Conservation (phyloP, 139 green algal genomes). For the Micromonas commoda region DNA sequence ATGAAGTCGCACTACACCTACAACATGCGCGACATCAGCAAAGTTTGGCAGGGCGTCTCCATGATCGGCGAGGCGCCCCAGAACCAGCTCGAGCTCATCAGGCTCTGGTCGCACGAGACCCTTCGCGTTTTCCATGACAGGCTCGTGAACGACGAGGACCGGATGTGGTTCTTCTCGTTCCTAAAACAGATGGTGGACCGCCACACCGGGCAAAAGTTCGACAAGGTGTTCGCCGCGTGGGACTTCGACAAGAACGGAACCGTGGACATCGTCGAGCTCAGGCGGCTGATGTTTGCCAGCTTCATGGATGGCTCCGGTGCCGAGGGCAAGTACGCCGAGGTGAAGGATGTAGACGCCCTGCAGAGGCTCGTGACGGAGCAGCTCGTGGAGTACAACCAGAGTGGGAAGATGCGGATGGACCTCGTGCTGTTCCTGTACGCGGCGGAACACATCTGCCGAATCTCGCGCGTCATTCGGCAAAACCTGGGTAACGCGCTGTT, state of each 20-base stretch:
- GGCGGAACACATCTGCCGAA: conserved; percentile 64
- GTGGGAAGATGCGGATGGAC: conserved; percentile 52
- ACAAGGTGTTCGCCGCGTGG: conserved; percentile 29
- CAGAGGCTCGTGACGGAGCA: conserved; percentile 52
- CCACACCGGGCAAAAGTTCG: conserved; percentile 31
- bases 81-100: conserved; percentile 45
- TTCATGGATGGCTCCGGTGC: conserved; percentile 45
- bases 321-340: conserved; percentile 34
- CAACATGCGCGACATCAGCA: conserved; percentile 66
- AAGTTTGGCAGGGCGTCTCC: conserved; percentile 68
- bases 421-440: conserved; percentile 77
- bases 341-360: conserved; percentile 26
- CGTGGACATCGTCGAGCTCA: conserved; percentile 19
- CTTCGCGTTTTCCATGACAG: conserved; percentile 69
- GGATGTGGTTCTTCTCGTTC: conserved; percentile 48
- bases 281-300: conserved; percentile 32
- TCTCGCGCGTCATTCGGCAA: conserved; percentile 64
- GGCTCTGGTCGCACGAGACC: conserved; percentile 67
- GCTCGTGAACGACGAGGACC: conserved; percentile 63
- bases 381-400: conserved; percentile 64
- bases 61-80: conserved; percentile 46
- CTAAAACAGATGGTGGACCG: conserved; percentile 36
- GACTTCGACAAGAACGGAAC: conserved; percentile 7
- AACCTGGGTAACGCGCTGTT: conserved; percentile 71
- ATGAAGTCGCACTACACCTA: conserved; percentile 68